A percentile compares a stretch with the other conserved stretches of the same genome.
Evolutionary conservation across 371 early-diverging fungal species (phyloP).

Genomic region (Lichtheimia ramosa): DNA sequence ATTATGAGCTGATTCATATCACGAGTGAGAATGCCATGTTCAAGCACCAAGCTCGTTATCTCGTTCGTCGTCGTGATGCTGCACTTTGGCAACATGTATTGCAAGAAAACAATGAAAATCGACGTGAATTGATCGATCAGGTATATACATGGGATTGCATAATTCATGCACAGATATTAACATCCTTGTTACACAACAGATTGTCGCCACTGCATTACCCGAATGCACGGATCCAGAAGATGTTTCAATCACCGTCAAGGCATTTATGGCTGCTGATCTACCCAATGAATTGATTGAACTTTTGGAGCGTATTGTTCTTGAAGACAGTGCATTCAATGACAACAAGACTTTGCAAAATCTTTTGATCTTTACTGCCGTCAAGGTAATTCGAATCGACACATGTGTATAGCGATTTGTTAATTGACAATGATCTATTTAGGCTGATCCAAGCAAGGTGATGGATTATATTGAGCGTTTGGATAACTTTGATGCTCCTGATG

Average conservation of each 20-base stretch:
- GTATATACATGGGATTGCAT: constrained; percentile 24
- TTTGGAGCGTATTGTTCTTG: constrained; percentile 94
- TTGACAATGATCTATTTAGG: constrained; percentile 23
- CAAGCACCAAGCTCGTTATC: constrained; percentile 97
- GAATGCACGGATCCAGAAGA: constrained; percentile 97
- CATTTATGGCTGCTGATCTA: constrained; percentile 95
- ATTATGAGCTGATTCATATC: constrained; percentile 87
- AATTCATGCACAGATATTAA: background rate
- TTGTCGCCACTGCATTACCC: constrained; percentile 87
- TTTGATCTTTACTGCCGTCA: constrained; percentile 96
- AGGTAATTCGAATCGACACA: constrained; percentile 34
- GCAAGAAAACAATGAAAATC: constrained; percentile 75
- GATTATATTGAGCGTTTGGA: constrained; percentile 91
- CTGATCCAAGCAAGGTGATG: constrained; percentile 89
- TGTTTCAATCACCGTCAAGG: constrained; percentile 95
- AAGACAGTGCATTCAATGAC: constrained; percentile 88
- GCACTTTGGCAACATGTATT: constrained; percentile 87
- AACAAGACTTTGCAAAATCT: constrained; percentile 96
- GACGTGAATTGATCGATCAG: constrained; percentile 92
- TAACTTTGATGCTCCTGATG: constrained; percentile 94
- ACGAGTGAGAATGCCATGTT: constrained; percentile 98
- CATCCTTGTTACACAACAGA: constrained; percentile 17
- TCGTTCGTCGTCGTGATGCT: constrained; percentile 87
- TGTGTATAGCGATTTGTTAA: background rate
- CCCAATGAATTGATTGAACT: constrained; percentile 95